phyloP scores from a whole-genome alignment of 495 filamentous ascomycete species.

The Aspergillus homomorphus region DNA sequence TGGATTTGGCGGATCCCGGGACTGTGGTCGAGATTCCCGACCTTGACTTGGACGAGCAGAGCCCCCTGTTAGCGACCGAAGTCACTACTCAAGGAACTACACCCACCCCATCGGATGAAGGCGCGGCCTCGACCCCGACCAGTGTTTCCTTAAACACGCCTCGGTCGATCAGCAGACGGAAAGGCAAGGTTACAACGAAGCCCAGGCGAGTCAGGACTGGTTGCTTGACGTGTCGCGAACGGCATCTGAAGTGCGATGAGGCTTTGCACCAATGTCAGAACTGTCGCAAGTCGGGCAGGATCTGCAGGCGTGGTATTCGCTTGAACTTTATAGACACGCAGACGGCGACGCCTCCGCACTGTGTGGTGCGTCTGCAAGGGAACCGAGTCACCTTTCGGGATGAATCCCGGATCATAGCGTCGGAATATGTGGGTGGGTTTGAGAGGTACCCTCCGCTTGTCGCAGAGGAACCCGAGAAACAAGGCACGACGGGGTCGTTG shows the following conservation, averaged over 20 bases:
- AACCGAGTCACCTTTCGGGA: conserved; percentile 80
- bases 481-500: conserved; percentile 12
- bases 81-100: conserved; percentile 2
- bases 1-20: not conserved
- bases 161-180: conserved; percentile 18
- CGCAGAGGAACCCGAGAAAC: conserved; percentile 32
- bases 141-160: conserved; percentile 13
- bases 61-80: not conserved
- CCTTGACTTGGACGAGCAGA: conserved; percentile 3
- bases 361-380: conserved; percentile 57
- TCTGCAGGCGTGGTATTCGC: conserved; percentile 81
- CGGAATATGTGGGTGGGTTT: conserved; percentile 82
- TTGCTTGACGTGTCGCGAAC: conserved; percentile 73
- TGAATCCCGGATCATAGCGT: conserved; percentile 87
- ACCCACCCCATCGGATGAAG: conserved; percentile 5
- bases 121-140: conserved; percentile 21
- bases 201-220: conserved; percentile 71
- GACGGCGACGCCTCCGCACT: conserved; percentile 63
- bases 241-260: conserved; percentile 84
- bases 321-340: conserved; percentile 92
- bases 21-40: not conserved
- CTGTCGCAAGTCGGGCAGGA: conserved; percentile 80
- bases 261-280: conserved; percentile 75
- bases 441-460: conserved; percentile 63
- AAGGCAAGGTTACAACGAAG: conserved; percentile 43